phyloP scores from a whole-genome alignment of 352 stramenopile species.

The Labyrinthula sp. region DNA sequence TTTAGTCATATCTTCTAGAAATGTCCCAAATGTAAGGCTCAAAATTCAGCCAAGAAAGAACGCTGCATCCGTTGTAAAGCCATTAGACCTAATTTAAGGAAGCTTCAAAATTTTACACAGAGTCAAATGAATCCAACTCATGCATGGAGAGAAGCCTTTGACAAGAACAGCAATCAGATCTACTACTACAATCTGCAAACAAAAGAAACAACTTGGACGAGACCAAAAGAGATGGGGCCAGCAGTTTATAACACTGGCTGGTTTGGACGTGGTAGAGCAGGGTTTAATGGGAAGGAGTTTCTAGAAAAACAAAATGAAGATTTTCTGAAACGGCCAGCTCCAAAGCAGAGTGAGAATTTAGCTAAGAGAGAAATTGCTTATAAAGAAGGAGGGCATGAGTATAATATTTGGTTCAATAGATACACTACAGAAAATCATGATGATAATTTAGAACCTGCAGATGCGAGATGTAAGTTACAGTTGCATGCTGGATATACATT shows the following conservation, averaged over 20 bases:
- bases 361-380: conserved; percentile 43
- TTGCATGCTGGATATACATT: conserved; percentile 65
- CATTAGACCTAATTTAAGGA: too few species aligned
- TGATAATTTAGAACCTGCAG: conserved; percentile 51
- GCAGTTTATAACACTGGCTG: conserved; percentile 65
- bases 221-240: conserved; percentile 61
- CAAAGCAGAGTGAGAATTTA: conserved; percentile 59
- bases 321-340: conserved; percentile 53
- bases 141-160: conserved; percentile 62
- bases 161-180: conserved; percentile 59
- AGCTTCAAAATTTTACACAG: too few species aligned
- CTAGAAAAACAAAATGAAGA: conserved; percentile 58
- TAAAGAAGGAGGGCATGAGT: conserved; percentile 67
- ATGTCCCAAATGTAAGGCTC: too few species aligned
- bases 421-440: conserved; percentile 57
- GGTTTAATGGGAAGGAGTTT: conserved; percentile 43
- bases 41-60: too few species aligned
- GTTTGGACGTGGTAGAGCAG: conserved; percentile 66
- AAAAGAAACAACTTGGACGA: conserved; percentile 59
- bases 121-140: too few species aligned
- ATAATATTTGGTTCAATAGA: conserved; percentile 85
- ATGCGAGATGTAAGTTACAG: conserved; percentile 56
- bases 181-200: conserved; percentile 77
- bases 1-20: too few species aligned
- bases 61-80: too few species aligned